A percentile compares a stretch with the other conserved stretches of the same genome.
phyloP scores from a whole-genome alignment of 2,329 filamentous ascomycete species.

The Fusarium xyrophilum region DNA sequence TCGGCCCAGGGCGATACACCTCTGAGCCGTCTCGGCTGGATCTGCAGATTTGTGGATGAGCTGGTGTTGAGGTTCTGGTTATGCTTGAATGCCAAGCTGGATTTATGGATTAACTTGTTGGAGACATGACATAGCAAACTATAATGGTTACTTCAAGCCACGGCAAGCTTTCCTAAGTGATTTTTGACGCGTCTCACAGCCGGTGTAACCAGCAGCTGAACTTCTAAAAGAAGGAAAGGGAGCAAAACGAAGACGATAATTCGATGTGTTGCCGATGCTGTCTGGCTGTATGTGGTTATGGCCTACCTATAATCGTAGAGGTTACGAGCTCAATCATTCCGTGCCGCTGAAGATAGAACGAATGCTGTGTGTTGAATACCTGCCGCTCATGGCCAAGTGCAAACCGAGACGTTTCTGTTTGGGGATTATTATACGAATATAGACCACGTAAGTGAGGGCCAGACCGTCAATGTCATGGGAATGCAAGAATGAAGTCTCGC shows the following conservation, averaged over 20 bases:
- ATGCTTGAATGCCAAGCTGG: slow-evolving; percentile 22
- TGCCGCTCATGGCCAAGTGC: neutral
- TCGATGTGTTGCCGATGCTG: neutral
- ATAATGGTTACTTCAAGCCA: neutral
- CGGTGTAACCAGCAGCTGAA: neutral
- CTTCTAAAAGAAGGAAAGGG: neutral
- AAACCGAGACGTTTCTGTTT: neutral
- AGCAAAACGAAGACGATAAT: neutral
- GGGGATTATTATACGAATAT: neutral
- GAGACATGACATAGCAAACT: slow-evolving; percentile 2
- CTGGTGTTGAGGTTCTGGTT: slow-evolving; percentile 4
- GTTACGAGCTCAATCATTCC: neutral
- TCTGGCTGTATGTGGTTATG: neutral
- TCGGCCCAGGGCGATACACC: neutral
- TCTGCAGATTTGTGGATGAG: slow-evolving; percentile 23
- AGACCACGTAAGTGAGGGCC: neutral
- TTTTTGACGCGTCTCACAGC: neutral
- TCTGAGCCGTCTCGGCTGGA: slow-evolving; percentile 1
- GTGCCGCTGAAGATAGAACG: slow-evolving; percentile 8
- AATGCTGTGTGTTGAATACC: slow-evolving; percentile 9
- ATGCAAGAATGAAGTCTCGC: slow-evolving; percentile 7
- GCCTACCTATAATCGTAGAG: neutral
- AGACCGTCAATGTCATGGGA: slow-evolving; percentile 3
- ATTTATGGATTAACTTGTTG: slow-evolving; percentile 14
- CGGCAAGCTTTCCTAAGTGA: neutral